Conservation (phyloP, 2,329 filamentous ascomycete genomes). For the Lasiodiplodia citricola region DNA sequence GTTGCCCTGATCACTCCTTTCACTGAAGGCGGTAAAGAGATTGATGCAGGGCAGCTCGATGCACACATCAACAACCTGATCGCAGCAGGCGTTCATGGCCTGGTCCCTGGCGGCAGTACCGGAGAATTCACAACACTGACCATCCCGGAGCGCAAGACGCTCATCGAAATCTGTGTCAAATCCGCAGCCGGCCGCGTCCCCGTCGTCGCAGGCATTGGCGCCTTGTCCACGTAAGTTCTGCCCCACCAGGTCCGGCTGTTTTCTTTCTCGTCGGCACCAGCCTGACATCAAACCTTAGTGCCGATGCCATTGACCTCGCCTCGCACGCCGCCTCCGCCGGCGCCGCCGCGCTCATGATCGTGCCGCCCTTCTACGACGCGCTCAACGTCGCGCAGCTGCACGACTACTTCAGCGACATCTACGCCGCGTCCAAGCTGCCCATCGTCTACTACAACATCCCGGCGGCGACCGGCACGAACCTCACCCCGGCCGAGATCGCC, state of each 20-base stretch:
- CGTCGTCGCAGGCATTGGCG: conserved; percentile 53
- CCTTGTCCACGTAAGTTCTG: conserved; percentile 42
- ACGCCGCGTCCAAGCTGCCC: conserved; percentile 45
- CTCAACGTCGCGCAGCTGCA: conserved; percentile 48
- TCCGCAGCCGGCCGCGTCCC: conserved; percentile 49
- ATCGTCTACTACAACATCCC: conserved; percentile 61
- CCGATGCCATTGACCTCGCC: conserved; percentile 49
- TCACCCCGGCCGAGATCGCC: conserved; percentile 52
- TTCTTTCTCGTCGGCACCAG: too few relatives aligned
- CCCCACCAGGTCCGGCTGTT: too few relatives aligned
- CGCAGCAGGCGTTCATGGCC: conserved; percentile 53
- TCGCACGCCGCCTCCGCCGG: conserved; percentile 47
- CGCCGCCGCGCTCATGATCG: conserved; percentile 54
- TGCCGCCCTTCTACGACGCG: conserved; percentile 58
- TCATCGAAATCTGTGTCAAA: conserved; percentile 47
- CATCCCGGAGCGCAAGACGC: conserved; percentile 52
- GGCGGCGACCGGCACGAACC: conserved; percentile 50
- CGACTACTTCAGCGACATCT: conserved; percentile 50
- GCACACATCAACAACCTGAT: conserved; percentile 55
- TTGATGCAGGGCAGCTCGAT: conserved; percentile 49
- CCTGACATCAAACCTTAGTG: not conserved
- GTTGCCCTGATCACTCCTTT: conserved; percentile 55
- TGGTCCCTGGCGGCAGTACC: conserved; percentile 58
- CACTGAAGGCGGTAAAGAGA: conserved; percentile 48
- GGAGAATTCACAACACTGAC: conserved; percentile 57